These are phyloP conservation scores for Trichoderma gamsii DNA, from an alignment of 495 filamentous ascomycete genomes.

Conservation along the genomic window DNA sequence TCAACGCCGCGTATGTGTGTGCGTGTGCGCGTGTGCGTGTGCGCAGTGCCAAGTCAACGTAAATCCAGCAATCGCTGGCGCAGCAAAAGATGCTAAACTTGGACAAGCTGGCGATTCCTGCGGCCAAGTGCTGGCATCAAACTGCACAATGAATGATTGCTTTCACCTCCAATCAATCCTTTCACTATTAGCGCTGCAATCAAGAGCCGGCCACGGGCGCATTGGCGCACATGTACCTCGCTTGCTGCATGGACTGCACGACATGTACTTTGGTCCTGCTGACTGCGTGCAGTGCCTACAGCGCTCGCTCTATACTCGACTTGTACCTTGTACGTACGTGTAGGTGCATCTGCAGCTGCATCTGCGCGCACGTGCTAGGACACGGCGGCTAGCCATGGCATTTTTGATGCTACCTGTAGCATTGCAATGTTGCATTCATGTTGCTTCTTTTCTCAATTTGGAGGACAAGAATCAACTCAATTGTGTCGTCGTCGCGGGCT, in stretches of 20 bases:
- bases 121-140: too few species aligned
- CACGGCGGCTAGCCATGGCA: neutral
- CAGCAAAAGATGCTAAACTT: neutral
- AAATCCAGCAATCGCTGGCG: slow-evolving; percentile 4
- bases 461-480: too few species aligned
- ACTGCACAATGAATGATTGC: too few species aligned
- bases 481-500: too few species aligned
- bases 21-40: too few species aligned
- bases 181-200: neutral
- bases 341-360: neutral
- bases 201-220: neutral
- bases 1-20: too few species aligned
- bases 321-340: neutral
- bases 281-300: neutral
- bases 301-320: neutral
- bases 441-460: neutral
- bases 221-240: neutral
- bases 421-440: neutral
- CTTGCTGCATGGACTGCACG: neutral
- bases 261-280: neutral
- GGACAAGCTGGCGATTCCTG: too few species aligned
- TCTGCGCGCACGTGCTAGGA: slow-evolving; percentile 4
- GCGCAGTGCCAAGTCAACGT: neutral
- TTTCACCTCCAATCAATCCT: neutral
- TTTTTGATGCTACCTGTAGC: neutral